Percentiles rank a stretch among this genome's conserved stretches.
phyloP scores from a whole-genome alignment of 495 filamentous ascomycete species.

The Schizothecium vesticola region DNA sequence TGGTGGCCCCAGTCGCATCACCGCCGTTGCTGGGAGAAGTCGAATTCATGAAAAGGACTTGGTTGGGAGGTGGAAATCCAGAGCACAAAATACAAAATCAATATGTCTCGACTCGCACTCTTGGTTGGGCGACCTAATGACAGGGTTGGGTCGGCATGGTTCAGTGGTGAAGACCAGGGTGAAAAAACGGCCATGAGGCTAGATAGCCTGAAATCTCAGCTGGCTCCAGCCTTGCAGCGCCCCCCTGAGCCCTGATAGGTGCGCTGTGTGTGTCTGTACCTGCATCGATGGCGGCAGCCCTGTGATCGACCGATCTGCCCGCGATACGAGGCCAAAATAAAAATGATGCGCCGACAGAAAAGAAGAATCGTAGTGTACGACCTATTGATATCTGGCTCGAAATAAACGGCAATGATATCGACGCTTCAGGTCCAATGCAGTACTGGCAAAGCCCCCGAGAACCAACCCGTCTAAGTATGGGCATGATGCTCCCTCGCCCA shows the following conservation, averaged over 20 bases:
- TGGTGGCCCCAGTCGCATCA: neutral
- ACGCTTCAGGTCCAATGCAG: neutral
- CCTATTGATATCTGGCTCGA: neutral
- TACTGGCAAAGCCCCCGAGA: neutral
- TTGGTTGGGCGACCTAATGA: constrained; percentile 3
- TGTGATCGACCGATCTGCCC: neutral
- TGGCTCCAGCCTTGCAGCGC: neutral
- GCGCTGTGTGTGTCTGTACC: neutral
- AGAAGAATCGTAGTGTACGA: neutral
- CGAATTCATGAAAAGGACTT: neutral
- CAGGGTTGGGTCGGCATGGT: neutral
- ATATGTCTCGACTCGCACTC: neutral
- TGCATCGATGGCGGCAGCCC: neutral
- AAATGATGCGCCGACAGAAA: neutral
- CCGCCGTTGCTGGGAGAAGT: neutral
- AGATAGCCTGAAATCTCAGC: neutral
- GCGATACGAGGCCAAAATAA: neutral
- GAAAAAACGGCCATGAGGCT: neutral
- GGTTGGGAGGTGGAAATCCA: neutral
- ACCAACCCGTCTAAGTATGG: neutral
- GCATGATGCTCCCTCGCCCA: neutral
- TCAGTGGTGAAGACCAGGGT: neutral
- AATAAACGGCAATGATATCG: neutral
- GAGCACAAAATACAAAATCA: neutral
- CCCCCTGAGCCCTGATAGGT: neutral